Evolutionary conservation across 1,284 basidiomycete species (phyloP).

Genomic region (Mycocalia duriaeana): DNA sequence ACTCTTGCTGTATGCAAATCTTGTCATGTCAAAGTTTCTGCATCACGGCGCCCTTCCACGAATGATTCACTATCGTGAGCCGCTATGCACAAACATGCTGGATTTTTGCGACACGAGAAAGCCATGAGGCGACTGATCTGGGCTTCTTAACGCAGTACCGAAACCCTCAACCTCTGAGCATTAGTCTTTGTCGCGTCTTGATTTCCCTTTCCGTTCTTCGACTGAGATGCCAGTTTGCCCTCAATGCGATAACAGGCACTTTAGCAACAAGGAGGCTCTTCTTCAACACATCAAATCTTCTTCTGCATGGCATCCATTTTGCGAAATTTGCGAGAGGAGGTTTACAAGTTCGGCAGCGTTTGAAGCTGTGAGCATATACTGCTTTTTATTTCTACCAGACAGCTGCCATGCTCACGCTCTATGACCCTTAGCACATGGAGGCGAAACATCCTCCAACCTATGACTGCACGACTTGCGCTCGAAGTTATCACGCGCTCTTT

Average conservation of each 20-base stretch:
- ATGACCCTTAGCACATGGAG: constrained; percentile 25
- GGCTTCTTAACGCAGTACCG: constrained; percentile 1
- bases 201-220: constrained; percentile 7
- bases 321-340: constrained; percentile 25
- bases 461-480: constrained; percentile 27
- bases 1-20: too few relatives aligned
- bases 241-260: constrained; percentile 28
- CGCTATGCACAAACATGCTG: too few relatives aligned
- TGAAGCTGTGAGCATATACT: constrained; percentile 25
- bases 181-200: constrained; percentile 5
- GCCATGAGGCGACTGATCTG: constrained; percentile 10
- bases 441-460: constrained; percentile 31
- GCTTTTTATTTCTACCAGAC: not conserved
- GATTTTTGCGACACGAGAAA: constrained; percentile 12
- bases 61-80: too few relatives aligned
- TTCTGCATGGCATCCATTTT: constrained; percentile 28
- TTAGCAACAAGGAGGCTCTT: constrained; percentile 28
- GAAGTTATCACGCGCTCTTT: constrained; percentile 25
- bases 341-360: constrained; percentile 28
- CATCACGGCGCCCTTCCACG: too few relatives aligned
- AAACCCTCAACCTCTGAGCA: not conserved
- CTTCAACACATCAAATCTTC: constrained; percentile 31
- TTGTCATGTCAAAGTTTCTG: too few relatives aligned
- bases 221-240: constrained; percentile 24
- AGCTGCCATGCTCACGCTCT: not conserved